Conservation (phyloP, 2,329 filamentous ascomycete genomes). For the Penicillium sp. region DNA sequence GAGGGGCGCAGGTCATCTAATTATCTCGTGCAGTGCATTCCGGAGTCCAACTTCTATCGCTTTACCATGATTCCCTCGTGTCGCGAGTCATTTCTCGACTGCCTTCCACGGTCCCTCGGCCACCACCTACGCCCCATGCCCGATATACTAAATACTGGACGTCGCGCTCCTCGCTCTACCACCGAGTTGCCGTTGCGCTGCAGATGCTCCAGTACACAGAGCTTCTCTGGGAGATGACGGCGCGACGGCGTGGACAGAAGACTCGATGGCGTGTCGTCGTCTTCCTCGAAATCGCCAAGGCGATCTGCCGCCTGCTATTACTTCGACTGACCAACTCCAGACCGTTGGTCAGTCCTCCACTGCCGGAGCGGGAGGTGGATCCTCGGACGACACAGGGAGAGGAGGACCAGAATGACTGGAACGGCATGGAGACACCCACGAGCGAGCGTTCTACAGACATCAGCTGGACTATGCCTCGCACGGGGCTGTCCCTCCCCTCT, state of each 20-base stretch:
- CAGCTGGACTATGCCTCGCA: slow-evolving; percentile 93
- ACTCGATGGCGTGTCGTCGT: slow-evolving; percentile 86
- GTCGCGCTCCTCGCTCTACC: slow-evolving; percentile 69
- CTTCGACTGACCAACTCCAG: slow-evolving; percentile 81
- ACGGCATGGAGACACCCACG: slow-evolving; percentile 52
- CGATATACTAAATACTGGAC: slow-evolving; percentile 69
- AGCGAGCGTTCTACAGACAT: slow-evolving; percentile 48
- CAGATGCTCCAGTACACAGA: slow-evolving; percentile 95
- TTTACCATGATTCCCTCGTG: slow-evolving; percentile 91
- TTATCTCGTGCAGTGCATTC: slow-evolving; percentile 66
- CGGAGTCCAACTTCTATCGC: slow-evolving; percentile 81
- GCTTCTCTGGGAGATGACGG: slow-evolving; percentile 95
- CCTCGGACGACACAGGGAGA: slow-evolving; percentile 61
- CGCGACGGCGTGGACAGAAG: slow-evolving; percentile 78
- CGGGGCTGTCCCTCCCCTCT: slow-evolving; percentile 79
- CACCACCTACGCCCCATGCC: slow-evolving; percentile 60
- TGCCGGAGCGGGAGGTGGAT: slow-evolving; percentile 83
- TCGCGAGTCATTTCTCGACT: slow-evolving; percentile 64
- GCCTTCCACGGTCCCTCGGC: slow-evolving; percentile 54
- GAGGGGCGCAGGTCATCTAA: slow-evolving; percentile 24
- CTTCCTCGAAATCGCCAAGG: slow-evolving; percentile 82
- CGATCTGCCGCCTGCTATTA: slow-evolving; percentile 77
- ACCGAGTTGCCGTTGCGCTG: slow-evolving; percentile 76
- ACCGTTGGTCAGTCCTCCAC: slow-evolving; percentile 77
- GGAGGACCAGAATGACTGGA: slow-evolving; percentile 42